phyloP scores from a whole-genome alignment of 441 rosid species.

The Codiaeum variegatum region DNA sequence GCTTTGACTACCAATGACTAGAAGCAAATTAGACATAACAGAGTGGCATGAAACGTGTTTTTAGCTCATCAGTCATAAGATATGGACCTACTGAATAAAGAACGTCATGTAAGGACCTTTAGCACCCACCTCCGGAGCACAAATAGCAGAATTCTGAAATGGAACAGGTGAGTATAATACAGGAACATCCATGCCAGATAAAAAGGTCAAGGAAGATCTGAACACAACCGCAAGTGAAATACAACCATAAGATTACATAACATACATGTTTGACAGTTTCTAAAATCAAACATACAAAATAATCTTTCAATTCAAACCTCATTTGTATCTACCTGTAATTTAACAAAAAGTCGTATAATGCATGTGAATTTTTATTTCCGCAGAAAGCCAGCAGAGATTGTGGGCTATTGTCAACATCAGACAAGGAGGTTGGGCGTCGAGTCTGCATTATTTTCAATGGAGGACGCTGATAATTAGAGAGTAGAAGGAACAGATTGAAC shows the following conservation, averaged over 20 bases:
- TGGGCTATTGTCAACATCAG: slow-evolving; percentile 74
- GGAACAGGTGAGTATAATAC: slow-evolving; percentile 72
- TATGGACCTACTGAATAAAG: background rate
- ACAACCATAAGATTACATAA: slow-evolving; percentile 14
- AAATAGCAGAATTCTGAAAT: slow-evolving; percentile 76
- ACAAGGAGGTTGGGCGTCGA: slow-evolving; percentile 45
- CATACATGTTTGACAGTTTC: background rate
- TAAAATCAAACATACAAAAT: background rate
- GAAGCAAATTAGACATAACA: background rate
- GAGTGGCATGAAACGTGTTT: background rate
- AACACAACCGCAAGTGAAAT: slow-evolving; percentile 28
- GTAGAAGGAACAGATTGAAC: background rate
- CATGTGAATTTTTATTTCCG: slow-evolving; percentile 66
- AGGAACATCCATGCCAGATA: slow-evolving; percentile 74
- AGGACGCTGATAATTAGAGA: slow-evolving; percentile 17
- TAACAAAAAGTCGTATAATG: slow-evolving; percentile 75
- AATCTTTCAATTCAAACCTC: background rate
- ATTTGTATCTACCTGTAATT: slow-evolving; percentile 64
- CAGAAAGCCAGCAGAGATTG: slow-evolving; percentile 75
- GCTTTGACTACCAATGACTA: background rate
- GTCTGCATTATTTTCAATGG: slow-evolving; percentile 49
- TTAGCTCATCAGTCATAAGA: background rate
- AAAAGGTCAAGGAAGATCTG: slow-evolving; percentile 68
- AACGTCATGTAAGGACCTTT: background rate
- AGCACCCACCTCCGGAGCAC: slow-evolving; percentile 73